Conservation (phyloP, 1,139 yeast species). For the Trichomonascaceae sp. region DNA sequence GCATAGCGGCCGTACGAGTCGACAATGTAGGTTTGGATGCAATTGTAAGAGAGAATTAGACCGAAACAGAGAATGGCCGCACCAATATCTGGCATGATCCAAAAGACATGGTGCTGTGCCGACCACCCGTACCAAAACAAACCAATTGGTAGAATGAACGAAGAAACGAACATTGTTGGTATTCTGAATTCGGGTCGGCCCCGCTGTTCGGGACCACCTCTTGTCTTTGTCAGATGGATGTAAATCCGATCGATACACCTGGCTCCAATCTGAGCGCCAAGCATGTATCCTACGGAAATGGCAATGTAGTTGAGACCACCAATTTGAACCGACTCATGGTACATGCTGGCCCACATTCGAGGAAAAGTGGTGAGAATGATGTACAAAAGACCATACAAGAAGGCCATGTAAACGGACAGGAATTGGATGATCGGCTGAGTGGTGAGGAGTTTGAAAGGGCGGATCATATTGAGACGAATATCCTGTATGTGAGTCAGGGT, state of each 20-base stretch:
- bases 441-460: slow-evolving; percentile 39
- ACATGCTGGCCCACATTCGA: slow-evolving; percentile 31
- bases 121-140: slow-evolving; percentile 54
- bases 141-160: slow-evolving; percentile 40
- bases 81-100: slow-evolving; percentile 49
- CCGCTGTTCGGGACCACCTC: slow-evolving; percentile 29
- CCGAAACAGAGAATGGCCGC: slow-evolving; percentile 40
- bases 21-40: slow-evolving; percentile 45
- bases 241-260: slow-evolving; percentile 26
- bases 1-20: slow-evolving; percentile 52
- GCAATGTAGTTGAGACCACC: slow-evolving; percentile 45
- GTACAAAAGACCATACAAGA: slow-evolving; percentile 48
- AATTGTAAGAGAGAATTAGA: slow-evolving; percentile 41
- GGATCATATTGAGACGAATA: slow-evolving; percentile 24
- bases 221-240: slow-evolving; percentile 23
- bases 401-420: slow-evolving; percentile 47
- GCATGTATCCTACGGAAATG: slow-evolving; percentile 36
- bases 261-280: slow-evolving; percentile 34
- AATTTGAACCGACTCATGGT: slow-evolving; percentile 36
- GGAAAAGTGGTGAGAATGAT: slow-evolving; percentile 47
- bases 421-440: slow-evolving; percentile 53
- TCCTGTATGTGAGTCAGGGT: slow-evolving; percentile 6
- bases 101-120: slow-evolving; percentile 32
- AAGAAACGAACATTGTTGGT: slow-evolving; percentile 30
- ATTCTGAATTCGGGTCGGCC: slow-evolving; percentile 38